Evolutionary conservation across 768 basidiomycete species (phyloP), one percentile per base, ranked within the genome.

Genomic region (Austroboletus eburneus): DNA sequence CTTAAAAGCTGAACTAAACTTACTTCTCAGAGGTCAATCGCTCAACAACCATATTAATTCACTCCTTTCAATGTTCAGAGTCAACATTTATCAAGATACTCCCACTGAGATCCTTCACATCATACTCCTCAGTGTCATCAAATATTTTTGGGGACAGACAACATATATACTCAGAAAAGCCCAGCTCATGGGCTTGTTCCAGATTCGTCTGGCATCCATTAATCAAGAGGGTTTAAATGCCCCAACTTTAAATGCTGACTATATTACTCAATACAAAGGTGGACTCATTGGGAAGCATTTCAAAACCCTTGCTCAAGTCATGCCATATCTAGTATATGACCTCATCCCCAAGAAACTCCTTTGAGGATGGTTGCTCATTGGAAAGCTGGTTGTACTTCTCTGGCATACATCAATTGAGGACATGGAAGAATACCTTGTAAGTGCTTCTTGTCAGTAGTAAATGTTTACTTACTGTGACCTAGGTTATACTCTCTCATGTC

Each of bases 361-460:
- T 17, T 9, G 43, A 7, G 50, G 67, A 0, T 69, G 64, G 33
- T 62, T 62, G 9, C 57, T 68, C 0, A 53, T 70, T 14, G 70
- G 70, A 0, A 57, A 64, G 9, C 62, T 76, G 0, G 39, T 62
- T 0, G 68, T 71, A 0, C 55, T 73, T 1, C 47, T 76, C 2
- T 77, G 76, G 74, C 50, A 71, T 22, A 62, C 67, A 0, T 60
- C 66, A 48, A 76, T 77, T n/a, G 37, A 49, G 0, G 52, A 75
- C 39, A 54, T 58, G 16, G n/a, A n/a, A n/a, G n/a, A n/a, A n/a
- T n/a, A n/a, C n/a, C n/a, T n/a, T n/a, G n/a, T n/a, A n/a, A n/a
- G 5, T 4, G n/a, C n/a, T n/a, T n/a, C n/a, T n/a, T n/a, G n/a
- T n/a, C n/a, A n/a, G n/a, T n/a, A n/a, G n/a, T n/a, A n/a, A n/a